phyloP scores from a whole-genome alignment of 192 early-diverging fungal species.

The Coemansia reversa region DNA sequence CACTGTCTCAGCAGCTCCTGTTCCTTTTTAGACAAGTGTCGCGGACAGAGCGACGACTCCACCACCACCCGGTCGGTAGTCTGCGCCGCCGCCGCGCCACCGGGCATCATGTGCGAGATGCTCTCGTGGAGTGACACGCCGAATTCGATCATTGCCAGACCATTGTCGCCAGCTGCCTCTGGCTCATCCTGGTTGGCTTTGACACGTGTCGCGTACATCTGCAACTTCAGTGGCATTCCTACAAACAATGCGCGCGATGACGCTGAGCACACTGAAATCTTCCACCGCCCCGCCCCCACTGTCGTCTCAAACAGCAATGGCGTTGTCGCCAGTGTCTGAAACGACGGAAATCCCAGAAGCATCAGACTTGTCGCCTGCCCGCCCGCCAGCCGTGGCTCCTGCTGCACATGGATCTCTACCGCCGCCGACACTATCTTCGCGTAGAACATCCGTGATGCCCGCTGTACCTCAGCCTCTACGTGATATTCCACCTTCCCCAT shows the following conservation, averaged over 20 bases:
- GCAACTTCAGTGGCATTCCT: constrained; percentile 15
- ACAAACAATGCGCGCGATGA: constrained; percentile 31
- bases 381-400: constrained; percentile 15
- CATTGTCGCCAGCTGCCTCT: constrained; percentile 8
- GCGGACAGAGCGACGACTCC: constrained; percentile 14
- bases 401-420: constrained; percentile 17
- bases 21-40: background rate
- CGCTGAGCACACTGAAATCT: constrained; percentile 30
- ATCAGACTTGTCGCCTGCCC: background rate
- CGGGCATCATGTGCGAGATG: constrained; percentile 22
- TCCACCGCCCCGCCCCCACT: constrained; percentile 14
- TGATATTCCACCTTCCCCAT: constrained; percentile 25
- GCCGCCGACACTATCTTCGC: background rate
- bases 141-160: constrained; percentile 10
- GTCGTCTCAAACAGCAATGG: constrained; percentile 23
- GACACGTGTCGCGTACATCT: constrained; percentile 21
- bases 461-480: constrained; percentile 12
- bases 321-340: constrained; percentile 12
- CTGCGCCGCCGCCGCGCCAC: constrained; percentile 4
- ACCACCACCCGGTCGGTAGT: constrained; percentile 16
- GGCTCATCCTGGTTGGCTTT: background rate
- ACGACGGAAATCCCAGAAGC: constrained; percentile 23
- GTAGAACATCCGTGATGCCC: constrained; percentile 16
- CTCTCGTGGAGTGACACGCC: constrained; percentile 19
- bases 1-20: background rate